Evolutionary conservation across 225 moss, liverwort and hornwort genomes (phyloP).

Genomic region (Pseudoscleropodium purum): DNA sequence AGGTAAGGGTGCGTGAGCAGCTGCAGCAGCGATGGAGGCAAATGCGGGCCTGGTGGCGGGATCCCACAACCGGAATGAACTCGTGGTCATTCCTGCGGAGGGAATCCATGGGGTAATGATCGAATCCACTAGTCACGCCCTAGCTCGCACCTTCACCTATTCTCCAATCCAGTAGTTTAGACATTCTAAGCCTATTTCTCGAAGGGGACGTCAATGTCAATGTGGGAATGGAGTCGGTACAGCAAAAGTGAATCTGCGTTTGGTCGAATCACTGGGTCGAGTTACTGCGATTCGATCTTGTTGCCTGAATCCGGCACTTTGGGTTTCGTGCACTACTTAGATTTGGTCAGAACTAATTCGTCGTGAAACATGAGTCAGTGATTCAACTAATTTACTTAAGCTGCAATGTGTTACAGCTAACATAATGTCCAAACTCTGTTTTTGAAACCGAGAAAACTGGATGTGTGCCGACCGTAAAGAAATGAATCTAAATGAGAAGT

Average conservation of each 20-base stretch:
- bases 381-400: not conserved
- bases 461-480: not conserved
- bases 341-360: not conserved
- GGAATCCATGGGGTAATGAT: slow-evolving; percentile 68
- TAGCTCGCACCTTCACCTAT: not conserved
- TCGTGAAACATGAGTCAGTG: not conserved
- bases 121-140: not conserved
- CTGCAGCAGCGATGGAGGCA: slow-evolving; percentile 58
- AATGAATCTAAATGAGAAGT: not conserved
- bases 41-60: slow-evolving; percentile 89
- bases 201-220: not conserved
- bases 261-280: not conserved
- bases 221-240: not conserved
- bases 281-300: not conserved
- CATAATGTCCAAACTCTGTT: not conserved
- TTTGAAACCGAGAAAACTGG: not conserved
- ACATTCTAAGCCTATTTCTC: not conserved
- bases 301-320: not conserved
- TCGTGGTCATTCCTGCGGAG: slow-evolving; percentile 86
- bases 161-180: not conserved
- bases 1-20: not conserved
- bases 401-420: not conserved
- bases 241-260: not conserved
- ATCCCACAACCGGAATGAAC: slow-evolving; percentile 94
- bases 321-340: not conserved